phyloP scores from a whole-genome alignment of 2,329 filamentous ascomycete genomes.

The Ploettnerulaceae sp. region DNA sequence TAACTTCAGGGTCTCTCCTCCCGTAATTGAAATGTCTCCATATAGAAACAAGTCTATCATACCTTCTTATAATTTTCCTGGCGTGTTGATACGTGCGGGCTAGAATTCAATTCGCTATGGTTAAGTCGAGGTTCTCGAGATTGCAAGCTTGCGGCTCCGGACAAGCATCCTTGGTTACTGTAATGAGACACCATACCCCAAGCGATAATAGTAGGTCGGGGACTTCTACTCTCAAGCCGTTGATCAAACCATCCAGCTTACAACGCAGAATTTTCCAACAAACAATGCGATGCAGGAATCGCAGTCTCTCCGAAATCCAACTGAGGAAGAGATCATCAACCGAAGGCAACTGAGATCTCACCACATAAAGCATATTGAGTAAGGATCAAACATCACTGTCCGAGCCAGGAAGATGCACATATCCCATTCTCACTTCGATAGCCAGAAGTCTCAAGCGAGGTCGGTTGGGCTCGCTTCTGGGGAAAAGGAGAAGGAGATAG shows the following conservation, averaged over 20 bases:
- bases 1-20: too few species aligned
- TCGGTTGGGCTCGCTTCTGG: not conserved
- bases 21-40: too few species aligned
- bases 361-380: not conserved
- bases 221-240: not conserved
- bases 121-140: too few species aligned
- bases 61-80: too few species aligned
- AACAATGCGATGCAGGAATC: not conserved
- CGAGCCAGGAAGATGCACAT: conserved; percentile 4
- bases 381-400: conserved; percentile 6
- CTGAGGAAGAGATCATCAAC: not conserved
- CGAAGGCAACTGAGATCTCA: not conserved
- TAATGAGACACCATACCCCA: too few species aligned
- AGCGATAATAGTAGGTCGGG: too few species aligned
- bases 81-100: too few species aligned
- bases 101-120: too few species aligned
- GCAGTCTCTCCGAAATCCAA: conserved; percentile 3
- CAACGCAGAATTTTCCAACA: not conserved
- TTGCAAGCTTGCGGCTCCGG: too few species aligned
- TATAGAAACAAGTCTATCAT: too few species aligned
- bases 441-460: conserved; percentile 1
- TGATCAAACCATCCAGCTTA: not conserved
- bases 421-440: conserved; percentile 1
- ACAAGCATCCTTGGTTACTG: too few species aligned
- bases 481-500: too few species aligned